Conservation (phyloP, 371 early-diverging fungal genomes). For the Mucor mucedo region DNA sequence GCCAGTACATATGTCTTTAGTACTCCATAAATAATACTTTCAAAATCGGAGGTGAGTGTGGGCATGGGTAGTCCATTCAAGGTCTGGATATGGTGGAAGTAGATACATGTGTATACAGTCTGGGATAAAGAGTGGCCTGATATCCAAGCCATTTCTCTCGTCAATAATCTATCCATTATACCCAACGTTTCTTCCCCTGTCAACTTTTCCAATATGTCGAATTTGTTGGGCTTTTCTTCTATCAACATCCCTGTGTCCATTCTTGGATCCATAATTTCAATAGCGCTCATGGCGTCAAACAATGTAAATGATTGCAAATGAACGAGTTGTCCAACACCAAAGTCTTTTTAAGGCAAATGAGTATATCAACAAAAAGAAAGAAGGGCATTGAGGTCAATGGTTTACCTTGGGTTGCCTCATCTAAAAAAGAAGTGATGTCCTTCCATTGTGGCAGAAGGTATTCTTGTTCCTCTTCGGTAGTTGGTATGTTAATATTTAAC, state of each 20-base stretch:
- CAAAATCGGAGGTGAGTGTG: slow-evolving; percentile 13
- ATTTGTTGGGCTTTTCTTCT: slow-evolving; percentile 41
- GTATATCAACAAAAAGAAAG: not conserved
- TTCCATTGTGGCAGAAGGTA: slow-evolving; percentile 46
- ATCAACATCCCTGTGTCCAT: slow-evolving; percentile 81
- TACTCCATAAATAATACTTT: slow-evolving; percentile 46
- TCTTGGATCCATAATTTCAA: slow-evolving; percentile 86
- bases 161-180: slow-evolving; percentile 69
- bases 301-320: slow-evolving; percentile 65
- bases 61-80: slow-evolving; percentile 37
- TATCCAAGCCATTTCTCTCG: slow-evolving; percentile 76
- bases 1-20: slow-evolving; percentile 60
- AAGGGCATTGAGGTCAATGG: too few relatives aligned
- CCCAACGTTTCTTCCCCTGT: slow-evolving; percentile 60
- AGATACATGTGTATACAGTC: slow-evolving; percentile 74
- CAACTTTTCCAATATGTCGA: slow-evolving; percentile 47
- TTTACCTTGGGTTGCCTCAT: slow-evolving; percentile 60
- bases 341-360: slow-evolving; percentile 41
- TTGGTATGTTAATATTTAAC: slow-evolving; percentile 29
- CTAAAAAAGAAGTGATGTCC: slow-evolving; percentile 60
- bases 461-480: slow-evolving; percentile 11
- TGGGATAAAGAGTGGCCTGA: slow-evolving; percentile 76
- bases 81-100: slow-evolving; percentile 59
- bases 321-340: slow-evolving; percentile 69
- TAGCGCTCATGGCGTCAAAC: slow-evolving; percentile 80